Evolutionary conservation across 2,329 filamentous ascomycete species (phyloP).

Genomic region (Paracamarosporium sp.): DNA sequence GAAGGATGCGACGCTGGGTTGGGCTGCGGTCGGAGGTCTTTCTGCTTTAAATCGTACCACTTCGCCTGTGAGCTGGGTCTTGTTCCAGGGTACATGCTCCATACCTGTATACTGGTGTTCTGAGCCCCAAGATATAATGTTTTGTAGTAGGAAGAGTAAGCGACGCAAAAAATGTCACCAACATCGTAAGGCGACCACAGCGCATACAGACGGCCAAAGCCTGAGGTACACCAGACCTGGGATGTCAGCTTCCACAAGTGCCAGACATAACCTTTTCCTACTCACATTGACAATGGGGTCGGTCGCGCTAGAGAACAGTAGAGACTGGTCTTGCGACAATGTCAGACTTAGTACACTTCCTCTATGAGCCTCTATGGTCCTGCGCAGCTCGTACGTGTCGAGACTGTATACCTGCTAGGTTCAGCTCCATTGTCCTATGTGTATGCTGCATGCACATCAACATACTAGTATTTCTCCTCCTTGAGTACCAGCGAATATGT

Average conservation of each 20-base stretch:
- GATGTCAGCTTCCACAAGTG: slow-evolving; percentile 13
- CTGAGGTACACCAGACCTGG: slow-evolving; percentile 79
- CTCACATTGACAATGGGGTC: slow-evolving; percentile 87
- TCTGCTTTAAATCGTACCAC: slow-evolving; percentile 81
- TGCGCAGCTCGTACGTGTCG: slow-evolving; percentile 81
- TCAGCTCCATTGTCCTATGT: slow-evolving; percentile 17
- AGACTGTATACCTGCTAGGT: slow-evolving; percentile 75
- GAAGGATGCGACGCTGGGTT: slow-evolving; percentile 75
- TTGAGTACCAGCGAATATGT: slow-evolving; percentile 91
- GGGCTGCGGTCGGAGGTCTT: slow-evolving; percentile 64
- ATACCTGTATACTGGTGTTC: slow-evolving; percentile 85
- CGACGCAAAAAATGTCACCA: slow-evolving; percentile 94
- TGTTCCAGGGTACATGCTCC: neutral
- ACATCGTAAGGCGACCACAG: slow-evolving; percentile 94
- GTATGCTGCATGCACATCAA: slow-evolving; percentile 5
- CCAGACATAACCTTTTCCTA: neutral
- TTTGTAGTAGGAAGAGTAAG: slow-evolving; percentile 79
- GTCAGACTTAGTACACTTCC: slow-evolving; percentile 88
- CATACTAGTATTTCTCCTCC: slow-evolving; percentile 84
- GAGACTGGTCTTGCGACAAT: slow-evolving; percentile 74
- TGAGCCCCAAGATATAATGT: slow-evolving; percentile 92
- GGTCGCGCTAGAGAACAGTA: slow-evolving; percentile 91
- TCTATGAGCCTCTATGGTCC: slow-evolving; percentile 84
- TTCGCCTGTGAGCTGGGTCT: slow-evolving; percentile 31
- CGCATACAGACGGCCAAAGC: slow-evolving; percentile 79